Evolutionary conservation across 1,284 basidiomycete species (phyloP).

Genomic region (Serendipita sp.): DNA sequence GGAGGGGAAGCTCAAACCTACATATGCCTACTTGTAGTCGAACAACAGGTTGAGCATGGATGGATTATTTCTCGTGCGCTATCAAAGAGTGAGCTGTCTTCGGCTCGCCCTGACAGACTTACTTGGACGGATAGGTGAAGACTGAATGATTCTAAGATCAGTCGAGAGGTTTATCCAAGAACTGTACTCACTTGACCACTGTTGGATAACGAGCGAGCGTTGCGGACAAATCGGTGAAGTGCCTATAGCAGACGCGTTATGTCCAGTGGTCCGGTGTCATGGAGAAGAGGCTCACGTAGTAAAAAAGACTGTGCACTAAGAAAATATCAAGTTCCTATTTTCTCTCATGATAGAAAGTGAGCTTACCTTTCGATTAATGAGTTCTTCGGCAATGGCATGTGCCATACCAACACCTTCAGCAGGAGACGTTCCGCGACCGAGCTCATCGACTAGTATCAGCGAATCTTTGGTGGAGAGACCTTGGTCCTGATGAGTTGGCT

Average conservation of each 20-base stretch:
- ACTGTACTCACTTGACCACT: conserved; percentile 49
- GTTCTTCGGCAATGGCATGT: conserved; percentile 80
- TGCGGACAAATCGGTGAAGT: conserved; percentile 53
- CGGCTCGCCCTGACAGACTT: conserved; percentile 13
- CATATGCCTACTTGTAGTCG: conserved; percentile 52
- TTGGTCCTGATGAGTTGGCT: conserved; percentile 18
- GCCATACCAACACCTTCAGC: conserved; percentile 79
- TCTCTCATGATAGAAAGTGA: not conserved
- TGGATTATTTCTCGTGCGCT: conserved; percentile 39
- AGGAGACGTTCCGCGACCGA: conserved; percentile 78
- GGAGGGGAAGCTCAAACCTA: not conserved
- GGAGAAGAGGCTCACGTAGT: conserved; percentile 37
- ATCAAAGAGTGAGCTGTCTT: not conserved
- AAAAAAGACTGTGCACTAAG: conserved; percentile 73
- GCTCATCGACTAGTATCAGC: conserved; percentile 79
- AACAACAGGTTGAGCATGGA: conserved; percentile 57
- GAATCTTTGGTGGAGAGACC: conserved; percentile 62
- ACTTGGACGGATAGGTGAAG: conserved; percentile 75
- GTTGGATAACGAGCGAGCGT: conserved; percentile 59
- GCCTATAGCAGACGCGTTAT: conserved; percentile 27
- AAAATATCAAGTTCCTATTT: not conserved
- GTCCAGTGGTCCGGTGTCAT: not conserved
- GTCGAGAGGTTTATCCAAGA: conserved; percentile 19
- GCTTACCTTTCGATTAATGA: conserved; percentile 58
- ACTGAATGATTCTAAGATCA: conserved; percentile 27